Base-by-base conservation (phyloP, 208 protist species). In the Trypanosoma scelopori region DNA sequence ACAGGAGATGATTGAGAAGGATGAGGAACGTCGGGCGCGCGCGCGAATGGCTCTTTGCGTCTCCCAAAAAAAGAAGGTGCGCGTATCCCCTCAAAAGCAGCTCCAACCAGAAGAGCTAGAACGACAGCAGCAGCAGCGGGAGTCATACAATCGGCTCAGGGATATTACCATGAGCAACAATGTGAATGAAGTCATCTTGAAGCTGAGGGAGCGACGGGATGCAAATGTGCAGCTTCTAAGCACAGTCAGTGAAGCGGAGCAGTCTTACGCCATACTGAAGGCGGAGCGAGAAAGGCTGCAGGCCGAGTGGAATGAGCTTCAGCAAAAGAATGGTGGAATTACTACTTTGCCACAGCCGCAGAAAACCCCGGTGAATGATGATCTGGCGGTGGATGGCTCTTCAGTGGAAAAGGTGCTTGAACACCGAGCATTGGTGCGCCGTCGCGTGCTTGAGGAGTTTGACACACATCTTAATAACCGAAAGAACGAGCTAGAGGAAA, bases 91-190 rank as follows among this genome's bases (percentile, higher is more conserved):
- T 1, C 74, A 63, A 41, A 67, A 48, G 47, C 63, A 69, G 35
- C 42, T 83, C 4, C 67, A 78, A 11, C 60, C 65, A 15, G 84
- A 93, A 51, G 87, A 94, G 32, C 15, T 89, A 35, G 80, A 92
- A 65, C 71, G 73, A 25, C 69, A 97, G 45, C 74, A 78, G 69
- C 55, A 62, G 50, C 88, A 89, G 55, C 91, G 95, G 45, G 83
- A 89, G 27, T 78, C 84, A n/a, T 98, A 98, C 81, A 74, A 88
- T 18, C 85, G 84, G 41, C 92, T 98, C 49, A 93, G 94, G 61
- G 97, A 98, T 35, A 80, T 89, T 23, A 98, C 95, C 18, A 91
- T 91, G 68, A 72, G 69, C 15, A 62, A 27, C 0, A 82, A 77
- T 65, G 90, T 97, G 1, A 70, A 74, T 45, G 93, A 97, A 39